Evolutionary conservation across 169 alveolate genomes (phyloP), one percentile per base, ranked within the genome.

Genomic region (Plasmodium falciparum): DNA sequence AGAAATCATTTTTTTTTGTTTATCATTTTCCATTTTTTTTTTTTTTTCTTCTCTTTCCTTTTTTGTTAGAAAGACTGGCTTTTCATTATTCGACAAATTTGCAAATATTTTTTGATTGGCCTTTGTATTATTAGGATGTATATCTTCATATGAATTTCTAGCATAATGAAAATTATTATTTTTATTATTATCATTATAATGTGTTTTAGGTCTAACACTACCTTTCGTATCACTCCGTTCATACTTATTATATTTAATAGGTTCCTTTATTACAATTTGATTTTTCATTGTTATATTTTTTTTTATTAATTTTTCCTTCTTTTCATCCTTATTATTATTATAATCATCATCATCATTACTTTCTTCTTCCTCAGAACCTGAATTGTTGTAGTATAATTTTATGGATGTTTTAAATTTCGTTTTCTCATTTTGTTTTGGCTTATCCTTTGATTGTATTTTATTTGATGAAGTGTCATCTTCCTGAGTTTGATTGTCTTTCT

Each of bases 1-100:
- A 12, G 65, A 29, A 33, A 67, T 76, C 12, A 73, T 88, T 39
- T 49, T 70, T 61, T 20, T 20, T 20, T 88, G 70, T n/a, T 90
- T 88, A 2, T 75, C 29, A 33, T 72, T 89, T 20, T 61, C 93
- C 13, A 69, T 62, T 47, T 93, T 94, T 62, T 78, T 65, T 63
- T 73, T 63, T 54, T 86, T 88, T 85, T 89, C 93, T 22, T 89
- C 89, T 71, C 96, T 92, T 52, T 59, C 90, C 13, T 90, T 92
- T 74, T 92, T 93, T 39, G 96, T 73, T 22, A 93, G 80, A 67
- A 92, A 93, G 0, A 88, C 91, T 8, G 80, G 85, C 89, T 93
- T 89, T 29, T 63, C 88, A 26, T 70, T 11, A 58, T 33, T 70
- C 1, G 86, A 13, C 13, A 54, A 8, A 39, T 69, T 71, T 47